Evolutionary conservation across 2,329 filamentous ascomycete species (phyloP).

Genomic region (Ophiostoma triangulosporum): DNA sequence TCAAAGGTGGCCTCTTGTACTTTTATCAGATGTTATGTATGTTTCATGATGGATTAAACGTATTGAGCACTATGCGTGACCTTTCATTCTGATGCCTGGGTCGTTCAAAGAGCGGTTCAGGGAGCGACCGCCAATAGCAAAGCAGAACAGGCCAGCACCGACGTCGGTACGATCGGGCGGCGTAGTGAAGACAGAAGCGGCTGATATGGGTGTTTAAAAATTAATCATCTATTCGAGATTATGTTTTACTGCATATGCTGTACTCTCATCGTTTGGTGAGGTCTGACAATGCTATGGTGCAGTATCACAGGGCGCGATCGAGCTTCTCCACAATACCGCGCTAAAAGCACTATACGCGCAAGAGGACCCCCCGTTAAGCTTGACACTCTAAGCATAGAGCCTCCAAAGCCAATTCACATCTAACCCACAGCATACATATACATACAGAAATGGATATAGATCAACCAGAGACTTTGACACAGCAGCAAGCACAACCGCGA

Average conservation of each 20-base stretch:
- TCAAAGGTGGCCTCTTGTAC: background rate
- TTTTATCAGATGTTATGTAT: background rate
- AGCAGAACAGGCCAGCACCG: constrained; percentile 43
- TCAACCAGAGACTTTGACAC: background rate
- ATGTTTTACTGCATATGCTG: no score
- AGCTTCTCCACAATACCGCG: background rate
- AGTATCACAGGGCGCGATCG: no score
- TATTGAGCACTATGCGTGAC: background rate
- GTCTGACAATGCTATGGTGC: no score
- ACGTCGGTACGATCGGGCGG: constrained; percentile 47
- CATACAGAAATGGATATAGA: background rate
- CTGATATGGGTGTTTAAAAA: no score
- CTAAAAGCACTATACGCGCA: background rate
- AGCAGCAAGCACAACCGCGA: constrained; percentile 22
- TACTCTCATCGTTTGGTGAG: no score
- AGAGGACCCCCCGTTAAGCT: background rate
- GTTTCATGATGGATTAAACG: background rate
- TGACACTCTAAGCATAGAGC: no score
- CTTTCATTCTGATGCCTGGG: constrained; percentile 12
- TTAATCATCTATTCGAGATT: no score
- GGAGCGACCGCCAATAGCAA: constrained; percentile 35
- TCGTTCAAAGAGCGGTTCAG: constrained; percentile 38
- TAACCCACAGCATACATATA: background rate
- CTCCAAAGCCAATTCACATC: background rate
- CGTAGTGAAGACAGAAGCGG: constrained; percentile 48